Evolutionary conservation across 257 asterid genomes (phyloP), one percentile per base, ranked within the genome.

Genomic region (Solanum clarkiae): DNA sequence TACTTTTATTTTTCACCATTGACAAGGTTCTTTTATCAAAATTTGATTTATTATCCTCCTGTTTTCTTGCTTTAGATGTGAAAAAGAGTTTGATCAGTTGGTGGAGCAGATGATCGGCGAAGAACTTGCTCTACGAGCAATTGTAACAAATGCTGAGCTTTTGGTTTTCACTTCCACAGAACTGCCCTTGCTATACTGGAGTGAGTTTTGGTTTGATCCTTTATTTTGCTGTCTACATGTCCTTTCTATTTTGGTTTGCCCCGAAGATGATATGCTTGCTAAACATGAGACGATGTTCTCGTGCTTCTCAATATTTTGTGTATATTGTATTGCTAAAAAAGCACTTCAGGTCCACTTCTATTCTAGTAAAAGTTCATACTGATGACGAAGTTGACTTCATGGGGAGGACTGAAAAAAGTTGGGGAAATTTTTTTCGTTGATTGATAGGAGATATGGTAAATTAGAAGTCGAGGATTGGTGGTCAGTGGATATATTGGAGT

Each of bases 151-250:
- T 87, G 95, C 95, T 6, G 99, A 96, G 91, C 98, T 96, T 81
- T 89, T 96, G 91, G 88, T 94, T 74, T 95, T 95, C 80, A 82
- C 97, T 87, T 96, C 98, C 9, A 85, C 69, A 3, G 96, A 93
- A 84, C 84, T 96, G 85, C 97, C 98, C 29, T 65, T 90, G 26
- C 72, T 26, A 55, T 89, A 89, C 84, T 94, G 98, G 98, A 92
- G 99, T 95, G 85, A 91, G 98, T 89, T 81, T 7, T 16, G 10
- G 17, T n/a, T 14, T 68, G 24, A 11, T 40, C 22, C 20, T 81
- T 65, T n/a, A 74, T 20, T 54, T 74, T 7, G 18, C 55, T 71
- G 24, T 83, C n/a, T 77, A 77, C 65, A 77, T 24, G 44, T 77
- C 15, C 82, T 77, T 51, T 32, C 26, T 51, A 24, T 77, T 51